Conservation (phyloP, 1,284 basidiomycete species). For the Mrakiaceae sp. region DNA sequence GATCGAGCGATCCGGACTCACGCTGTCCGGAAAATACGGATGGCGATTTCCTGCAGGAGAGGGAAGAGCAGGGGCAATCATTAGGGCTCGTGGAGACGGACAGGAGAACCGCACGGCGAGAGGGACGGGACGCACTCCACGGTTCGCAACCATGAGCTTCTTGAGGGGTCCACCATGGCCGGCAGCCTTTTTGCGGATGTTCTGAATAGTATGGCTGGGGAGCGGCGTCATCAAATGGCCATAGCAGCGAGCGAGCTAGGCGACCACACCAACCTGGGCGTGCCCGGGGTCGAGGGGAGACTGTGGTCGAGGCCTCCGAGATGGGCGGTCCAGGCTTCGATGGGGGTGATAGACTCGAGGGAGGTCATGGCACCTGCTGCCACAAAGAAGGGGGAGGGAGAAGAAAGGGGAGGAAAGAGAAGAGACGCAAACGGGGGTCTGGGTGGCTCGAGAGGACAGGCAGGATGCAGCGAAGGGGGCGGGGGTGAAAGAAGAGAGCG, state of each 20-base stretch:
- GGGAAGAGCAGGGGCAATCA: neutral
- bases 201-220: slow-evolving; percentile 60
- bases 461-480: too few relatives aligned
- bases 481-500: too few relatives aligned
- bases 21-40: slow-evolving; percentile 95
- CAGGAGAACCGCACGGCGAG: neutral
- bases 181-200: slow-evolving; percentile 80
- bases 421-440: too few relatives aligned
- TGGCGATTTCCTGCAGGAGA: slow-evolving; percentile 79
- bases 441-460: too few relatives aligned
- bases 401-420: too few relatives aligned
- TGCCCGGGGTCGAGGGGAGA: slow-evolving; percentile 16
- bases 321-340: slow-evolving; percentile 16
- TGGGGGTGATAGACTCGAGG: slow-evolving; percentile 13
- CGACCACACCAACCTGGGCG: neutral
- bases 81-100: neutral
- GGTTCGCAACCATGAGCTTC: slow-evolving; percentile 90
- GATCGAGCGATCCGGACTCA: neutral
- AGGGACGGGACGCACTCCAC: slow-evolving; percentile 53
- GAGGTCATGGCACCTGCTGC: neutral
- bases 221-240: neutral
- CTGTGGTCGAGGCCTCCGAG: slow-evolving; percentile 10
- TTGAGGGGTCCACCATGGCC: slow-evolving; percentile 82
- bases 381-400: too few relatives aligned
- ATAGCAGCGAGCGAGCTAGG: neutral